phyloP scores from a whole-genome alignment of 225 moss, liverwort and hornwort species.

The Ulota crispa region DNA sequence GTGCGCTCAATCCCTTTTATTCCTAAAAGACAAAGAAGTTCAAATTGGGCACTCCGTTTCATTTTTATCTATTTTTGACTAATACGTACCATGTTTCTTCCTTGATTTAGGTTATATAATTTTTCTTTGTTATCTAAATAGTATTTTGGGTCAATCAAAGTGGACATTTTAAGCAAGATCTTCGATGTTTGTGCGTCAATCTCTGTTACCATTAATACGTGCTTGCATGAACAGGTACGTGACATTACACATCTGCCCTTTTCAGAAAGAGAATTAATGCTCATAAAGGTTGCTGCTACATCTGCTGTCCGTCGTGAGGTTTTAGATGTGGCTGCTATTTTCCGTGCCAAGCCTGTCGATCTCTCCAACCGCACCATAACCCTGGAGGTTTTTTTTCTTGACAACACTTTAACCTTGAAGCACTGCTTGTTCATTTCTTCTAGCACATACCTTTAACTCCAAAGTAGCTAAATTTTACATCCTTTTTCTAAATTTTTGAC shows the following conservation, averaged over 20 bases:
- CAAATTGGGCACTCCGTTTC: neutral
- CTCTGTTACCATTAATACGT: neutral
- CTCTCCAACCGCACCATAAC: constrained; percentile 76
- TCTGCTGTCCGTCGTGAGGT: constrained; percentile 61
- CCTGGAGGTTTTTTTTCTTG: constrained; percentile 55
- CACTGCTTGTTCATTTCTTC: neutral
- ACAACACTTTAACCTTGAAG: neutral
- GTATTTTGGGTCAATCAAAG: neutral
- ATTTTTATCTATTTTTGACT: neutral
- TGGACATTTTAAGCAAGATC: neutral
- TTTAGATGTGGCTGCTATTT: constrained; percentile 76
- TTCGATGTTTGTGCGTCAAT: neutral
- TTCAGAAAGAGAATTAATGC: constrained; percentile 78
- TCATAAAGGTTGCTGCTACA: constrained; percentile 68
- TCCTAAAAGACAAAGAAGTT: neutral
- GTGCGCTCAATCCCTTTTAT: neutral
- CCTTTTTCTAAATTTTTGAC: no score
- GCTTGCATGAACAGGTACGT: constrained; percentile 54
- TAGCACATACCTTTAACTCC: neutral
- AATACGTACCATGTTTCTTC: neutral
- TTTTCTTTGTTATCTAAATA: no score
- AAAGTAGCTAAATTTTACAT: neutral
- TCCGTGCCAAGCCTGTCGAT: constrained; percentile 85
- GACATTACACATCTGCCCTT: constrained; percentile 75
- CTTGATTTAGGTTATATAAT: neutral